Evolutionary conservation across 371 early-diverging fungal species (phyloP).

Genomic region (Lichtheimia ornata): DNA sequence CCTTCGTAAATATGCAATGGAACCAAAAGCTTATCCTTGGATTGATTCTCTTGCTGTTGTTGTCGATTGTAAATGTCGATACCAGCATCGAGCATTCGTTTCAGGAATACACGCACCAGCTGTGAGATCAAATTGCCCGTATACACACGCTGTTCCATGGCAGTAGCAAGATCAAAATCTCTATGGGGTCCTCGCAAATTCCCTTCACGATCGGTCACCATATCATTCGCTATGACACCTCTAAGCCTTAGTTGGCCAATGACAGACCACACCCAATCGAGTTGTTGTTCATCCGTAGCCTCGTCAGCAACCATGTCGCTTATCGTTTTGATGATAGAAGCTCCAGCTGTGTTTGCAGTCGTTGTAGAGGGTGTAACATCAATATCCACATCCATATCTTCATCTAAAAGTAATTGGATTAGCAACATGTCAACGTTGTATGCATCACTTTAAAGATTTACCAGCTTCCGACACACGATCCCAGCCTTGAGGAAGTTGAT

Average conservation of each 20-base stretch:
- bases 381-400: constrained; percentile 47
- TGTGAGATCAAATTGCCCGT: constrained; percentile 33
- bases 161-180: constrained; percentile 26
- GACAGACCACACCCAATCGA: constrained; percentile 54
- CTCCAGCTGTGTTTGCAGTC: neutral
- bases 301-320: constrained; percentile 1
- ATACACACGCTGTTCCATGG: constrained; percentile 40
- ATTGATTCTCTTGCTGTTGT: constrained; percentile 19
- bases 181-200: constrained; percentile 26
- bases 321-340: neutral
- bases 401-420: constrained; percentile 6
- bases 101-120: constrained; percentile 31
- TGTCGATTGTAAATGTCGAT: constrained; percentile 21
- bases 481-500: constrained; percentile 35
- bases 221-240: constrained; percentile 42
- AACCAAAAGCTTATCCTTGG: constrained; percentile 42
- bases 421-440: too few relatives aligned
- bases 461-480: constrained; percentile 34
- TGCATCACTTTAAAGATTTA: constrained; percentile 5
- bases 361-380: constrained; percentile 10
- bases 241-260: constrained; percentile 38
- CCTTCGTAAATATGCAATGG: constrained; percentile 57
- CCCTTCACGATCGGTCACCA: constrained; percentile 38
- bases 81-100: constrained; percentile 25
- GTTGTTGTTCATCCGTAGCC: constrained; percentile 24